Base-by-base conservation (phyloP, 257 asterid species). In the Hygrophila difformis region DNA sequence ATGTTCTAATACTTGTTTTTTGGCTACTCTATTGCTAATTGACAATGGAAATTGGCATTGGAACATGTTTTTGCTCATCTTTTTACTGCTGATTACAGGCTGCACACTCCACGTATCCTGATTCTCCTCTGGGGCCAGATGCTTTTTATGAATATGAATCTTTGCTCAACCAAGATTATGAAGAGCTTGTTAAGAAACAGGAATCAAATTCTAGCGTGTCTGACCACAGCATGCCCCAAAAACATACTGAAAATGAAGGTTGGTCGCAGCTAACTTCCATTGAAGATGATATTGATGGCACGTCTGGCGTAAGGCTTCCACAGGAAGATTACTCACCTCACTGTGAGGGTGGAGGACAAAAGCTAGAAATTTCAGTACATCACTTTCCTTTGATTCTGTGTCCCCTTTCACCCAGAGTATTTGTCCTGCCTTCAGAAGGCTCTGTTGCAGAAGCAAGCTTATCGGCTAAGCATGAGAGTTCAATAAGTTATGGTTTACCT, bases 381-480 rank as follows among this genome's bases (percentile, higher is more conserved):
- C 99, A 91, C 70, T 82, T 82, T 63, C 96, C 99, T 61, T 63
- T 86, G 64, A 65, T 91, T 64, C 52, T 91, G 48, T 82, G 93
- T 73, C 95, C 96, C 13, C 68, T 86, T 47, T 86, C 99, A 40
- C 82, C 96, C 40, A 72, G 89, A 74, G 83, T 76, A 60, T 91
- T 91, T 64, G 95, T 82, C 71, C 67, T 91, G 62, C 99, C 99
- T 72, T 82, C 99, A 61, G 95, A 91, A 81, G 96, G 99, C 56
- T 86, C 84, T 56, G 63, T 73, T 55, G 87, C 96, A 51, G 95
- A 86, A 74, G 94, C 95, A 19, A 57, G 70, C 70, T 64, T 91
- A 52, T 86, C 93, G 31, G 11, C 71, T 55, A 78, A 78, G 63
- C 80, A 70, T 56, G 95, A 80, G 61, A 78, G 73, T 64, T 91